These are phyloP conservation scores for Asclepias syriaca DNA, from an alignment of 257 asterid genomes.

Conservation along the genomic window DNA sequence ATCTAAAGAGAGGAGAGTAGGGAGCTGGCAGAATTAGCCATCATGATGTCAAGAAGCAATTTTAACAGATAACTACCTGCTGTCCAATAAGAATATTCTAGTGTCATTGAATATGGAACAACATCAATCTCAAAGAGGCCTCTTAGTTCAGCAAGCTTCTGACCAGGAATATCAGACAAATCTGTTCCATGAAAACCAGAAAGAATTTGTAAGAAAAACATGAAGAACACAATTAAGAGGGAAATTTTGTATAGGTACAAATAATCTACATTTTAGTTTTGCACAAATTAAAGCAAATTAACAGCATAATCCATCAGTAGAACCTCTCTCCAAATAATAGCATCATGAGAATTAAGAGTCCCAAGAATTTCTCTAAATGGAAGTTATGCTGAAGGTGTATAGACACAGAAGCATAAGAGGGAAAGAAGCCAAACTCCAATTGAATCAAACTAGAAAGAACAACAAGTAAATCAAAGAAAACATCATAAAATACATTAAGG, in stretches of 20 bases:
- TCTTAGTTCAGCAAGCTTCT: slow-evolving; percentile 65
- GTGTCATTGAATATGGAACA: slow-evolving; percentile 64
- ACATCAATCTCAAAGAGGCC: slow-evolving; percentile 64
- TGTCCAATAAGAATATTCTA: slow-evolving; percentile 84
- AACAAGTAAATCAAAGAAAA: neutral
- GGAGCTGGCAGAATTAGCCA: neutral
- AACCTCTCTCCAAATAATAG: neutral
- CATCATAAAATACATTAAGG: neutral
- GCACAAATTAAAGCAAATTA: neutral
- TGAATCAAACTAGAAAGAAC: neutral
- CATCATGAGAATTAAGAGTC: neutral
- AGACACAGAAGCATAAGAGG: neutral
- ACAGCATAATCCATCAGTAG: neutral
- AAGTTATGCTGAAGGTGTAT: neutral
- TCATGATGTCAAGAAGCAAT: neutral
- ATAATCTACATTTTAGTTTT: neutral
- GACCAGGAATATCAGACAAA: slow-evolving; percentile 64
- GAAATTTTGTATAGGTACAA: neutral
- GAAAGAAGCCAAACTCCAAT: neutral
- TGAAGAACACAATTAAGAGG: neutral
- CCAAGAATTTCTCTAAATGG: neutral
- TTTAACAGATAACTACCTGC: slow-evolving; percentile 46
- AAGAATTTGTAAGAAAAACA: neutral
- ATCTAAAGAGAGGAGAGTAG: neutral
- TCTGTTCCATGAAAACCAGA: slow-evolving; percentile 36